phyloP scores from a whole-genome alignment of 31 red algal species.

The Odonthalia washingtoniensis region DNA sequence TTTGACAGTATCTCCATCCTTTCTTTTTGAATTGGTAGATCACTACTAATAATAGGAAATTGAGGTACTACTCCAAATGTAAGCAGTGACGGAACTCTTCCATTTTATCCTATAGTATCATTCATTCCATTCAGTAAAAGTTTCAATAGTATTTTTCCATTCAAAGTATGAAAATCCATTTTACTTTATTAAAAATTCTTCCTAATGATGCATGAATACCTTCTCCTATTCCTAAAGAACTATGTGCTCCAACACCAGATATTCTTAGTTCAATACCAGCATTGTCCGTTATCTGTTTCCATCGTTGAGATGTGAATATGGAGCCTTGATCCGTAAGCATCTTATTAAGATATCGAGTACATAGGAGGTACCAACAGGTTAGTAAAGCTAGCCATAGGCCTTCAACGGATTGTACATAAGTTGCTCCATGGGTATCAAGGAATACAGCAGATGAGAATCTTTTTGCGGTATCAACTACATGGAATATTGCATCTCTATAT shows the following conservation, averaged over 20 bases:
- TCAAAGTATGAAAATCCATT: too few relatives aligned
- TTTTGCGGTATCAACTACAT: neutral
- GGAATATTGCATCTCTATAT: neutral
- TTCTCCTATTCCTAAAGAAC: slow-evolving; percentile 44
- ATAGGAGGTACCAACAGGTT: slow-evolving; percentile 3
- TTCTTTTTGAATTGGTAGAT: neutral
- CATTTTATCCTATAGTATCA: slow-evolving; percentile 37
- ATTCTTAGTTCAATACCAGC: slow-evolving; percentile 24
- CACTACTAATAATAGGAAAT: neutral
- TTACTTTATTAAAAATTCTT: slow-evolving; percentile 17
- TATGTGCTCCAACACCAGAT: slow-evolving; percentile 31
- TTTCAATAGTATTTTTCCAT: neutral
- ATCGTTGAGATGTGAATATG: slow-evolving; percentile 34
- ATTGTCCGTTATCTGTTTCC: neutral
- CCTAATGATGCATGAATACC: slow-evolving; percentile 33
- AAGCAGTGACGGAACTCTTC: slow-evolving; percentile 43
- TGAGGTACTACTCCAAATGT: slow-evolving; percentile 43
- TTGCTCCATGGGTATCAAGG: neutral
- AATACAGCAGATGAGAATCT: neutral
- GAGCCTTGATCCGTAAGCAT: slow-evolving; percentile 28
- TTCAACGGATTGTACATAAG: neutral
- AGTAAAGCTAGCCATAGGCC: neutral
- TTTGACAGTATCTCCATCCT: neutral
- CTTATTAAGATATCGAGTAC: neutral
- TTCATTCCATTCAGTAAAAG: too few relatives aligned